A percentile compares a stretch with the other conserved stretches of the same genome.
Evolutionary conservation across 371 early-diverging fungal genomes (phyloP).

Genomic region (Batkoa obscura): DNA sequence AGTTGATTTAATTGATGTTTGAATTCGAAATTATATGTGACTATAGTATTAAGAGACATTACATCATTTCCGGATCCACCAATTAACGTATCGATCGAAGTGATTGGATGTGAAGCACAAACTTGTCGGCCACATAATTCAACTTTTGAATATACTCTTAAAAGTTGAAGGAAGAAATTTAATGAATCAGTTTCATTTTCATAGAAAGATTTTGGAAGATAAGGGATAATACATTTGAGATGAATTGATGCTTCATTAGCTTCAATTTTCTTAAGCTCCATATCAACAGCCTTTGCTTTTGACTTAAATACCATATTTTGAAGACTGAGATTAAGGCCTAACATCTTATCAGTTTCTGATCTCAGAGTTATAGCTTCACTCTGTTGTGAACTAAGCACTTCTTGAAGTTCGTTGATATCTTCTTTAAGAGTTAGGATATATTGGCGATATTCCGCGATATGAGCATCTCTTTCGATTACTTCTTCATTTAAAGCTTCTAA

Average conservation of each 20-base stretch:
- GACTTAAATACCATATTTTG: conserved; percentile 66
- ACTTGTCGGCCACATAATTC: conserved; percentile 53
- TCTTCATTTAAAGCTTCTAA: conserved; percentile 55
- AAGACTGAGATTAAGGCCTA: conserved; percentile 60
- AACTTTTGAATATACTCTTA: conserved; percentile 61
- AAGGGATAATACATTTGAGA: conserved; percentile 48
- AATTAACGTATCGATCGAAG: background rate
- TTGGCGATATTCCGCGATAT: conserved; percentile 69
- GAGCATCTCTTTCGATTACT: conserved; percentile 64
- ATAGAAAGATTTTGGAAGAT: conserved; percentile 69
- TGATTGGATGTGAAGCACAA: background rate
- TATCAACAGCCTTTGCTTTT: conserved; percentile 70
- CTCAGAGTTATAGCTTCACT: conserved; percentile 24
- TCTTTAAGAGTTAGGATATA: conserved; percentile 55
- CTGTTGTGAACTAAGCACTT: conserved; percentile 32
- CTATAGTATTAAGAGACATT: background rate
- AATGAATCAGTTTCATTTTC: conserved; percentile 61
- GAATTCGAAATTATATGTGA: background rate
- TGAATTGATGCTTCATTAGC: conserved; percentile 62
- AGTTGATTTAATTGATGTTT: background rate
- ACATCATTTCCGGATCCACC: background rate
- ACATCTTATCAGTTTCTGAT: conserved; percentile 65
- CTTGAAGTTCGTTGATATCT: conserved; percentile 45
- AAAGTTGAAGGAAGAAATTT: conserved; percentile 45
- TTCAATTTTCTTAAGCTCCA: conserved; percentile 72